Base-by-base conservation (phyloP, 2,329 filamentous ascomycete species). In the Ceratocystis cacaofunesta region DNA sequence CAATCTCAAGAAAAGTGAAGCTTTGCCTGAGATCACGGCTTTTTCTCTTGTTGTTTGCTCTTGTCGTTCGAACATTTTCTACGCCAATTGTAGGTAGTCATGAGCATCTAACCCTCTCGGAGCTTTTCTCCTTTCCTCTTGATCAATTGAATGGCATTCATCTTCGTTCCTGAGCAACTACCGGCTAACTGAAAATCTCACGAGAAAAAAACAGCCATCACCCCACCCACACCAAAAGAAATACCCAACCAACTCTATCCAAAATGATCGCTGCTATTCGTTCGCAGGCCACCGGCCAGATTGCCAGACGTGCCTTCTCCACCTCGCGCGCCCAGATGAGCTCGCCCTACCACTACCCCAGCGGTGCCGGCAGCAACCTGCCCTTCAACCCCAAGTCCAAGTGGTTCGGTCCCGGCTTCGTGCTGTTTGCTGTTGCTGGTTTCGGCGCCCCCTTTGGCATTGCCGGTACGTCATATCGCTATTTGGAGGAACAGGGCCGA, bases 271-370 rank as follows among this genome's bases (percentile, higher is more conserved):
- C 90, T 76, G 82, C 85, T 78, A 82, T 78, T 72, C 83, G 83
- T 75, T 82, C 81, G 76, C 78, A 76, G 72, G 75, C 79, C 71
- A 78, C 82, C 76, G 77, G 83, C 74, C 63, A 65, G 44, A 81
- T 91, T 79, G 83, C 87, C 83, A 90, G 91, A 81, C 92, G 94
- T 78, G 90, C 88, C 80, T 96, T 99, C 87, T 88, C 91, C 78
- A 85, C 90, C 74, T 95, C 92, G 76, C 89, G 90, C 74, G 79
- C 88, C 75, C 90, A 89, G 77, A 80, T 95, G 76, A 84, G 82
- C 72, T 95, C 90, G 76, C 92, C 92, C 70, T 96, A 95, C 87
- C 94, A 99, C 83, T 99, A 99, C 82, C 88, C 92, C 72, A 92
- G 97, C 82, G 94, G 92, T 70, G 89, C 92, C 74, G 88, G 90